These are phyloP conservation scores for Nakaseomyces delphensis DNA, from an alignment of 1,139 yeast genomes.

Conservation along the genomic window DNA sequence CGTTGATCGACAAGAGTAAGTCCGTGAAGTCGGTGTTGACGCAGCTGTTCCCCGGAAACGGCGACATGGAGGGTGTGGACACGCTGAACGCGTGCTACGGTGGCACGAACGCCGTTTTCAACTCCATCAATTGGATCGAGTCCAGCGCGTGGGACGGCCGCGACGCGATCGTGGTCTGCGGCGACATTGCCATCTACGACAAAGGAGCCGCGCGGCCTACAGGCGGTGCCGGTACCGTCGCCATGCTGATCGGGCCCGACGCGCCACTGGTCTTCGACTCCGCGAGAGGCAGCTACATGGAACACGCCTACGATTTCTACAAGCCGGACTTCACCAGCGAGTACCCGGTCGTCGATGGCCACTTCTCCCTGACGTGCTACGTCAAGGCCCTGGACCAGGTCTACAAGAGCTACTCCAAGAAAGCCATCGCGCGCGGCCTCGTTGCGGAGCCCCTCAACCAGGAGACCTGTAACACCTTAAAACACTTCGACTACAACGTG, in stretches of 20 bases:
- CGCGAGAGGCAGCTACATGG: conserved; percentile 86
- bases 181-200: conserved; percentile 96
- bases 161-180: conserved; percentile 93
- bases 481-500: conserved; percentile 84
- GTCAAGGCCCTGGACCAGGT: conserved; percentile 87
- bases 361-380: conserved; percentile 88
- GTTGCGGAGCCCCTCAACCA: conserved; percentile 36
- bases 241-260: conserved; percentile 91
- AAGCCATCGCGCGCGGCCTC: conserved; percentile 54
- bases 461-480: conserved; percentile 53
- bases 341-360: conserved; percentile 97
- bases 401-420: conserved; percentile 73
- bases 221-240: conserved; percentile 98
- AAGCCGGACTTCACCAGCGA: conserved; percentile 96
- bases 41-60: conserved; percentile 85
- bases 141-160: conserved; percentile 98
- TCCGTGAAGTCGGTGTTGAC: conserved; percentile 92
- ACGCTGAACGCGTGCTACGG: conserved; percentile 98
- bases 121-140: conserved; percentile 93
- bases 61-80: conserved; percentile 93
- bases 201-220: conserved; percentile 99
- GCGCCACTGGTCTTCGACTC: conserved; percentile 92
- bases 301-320: conserved; percentile 94
- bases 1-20: conserved; percentile 92
- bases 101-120: conserved; percentile 92